Conservation (phyloP, 371 early-diverging fungal genomes). For the Apophysomyces elegans region DNA sequence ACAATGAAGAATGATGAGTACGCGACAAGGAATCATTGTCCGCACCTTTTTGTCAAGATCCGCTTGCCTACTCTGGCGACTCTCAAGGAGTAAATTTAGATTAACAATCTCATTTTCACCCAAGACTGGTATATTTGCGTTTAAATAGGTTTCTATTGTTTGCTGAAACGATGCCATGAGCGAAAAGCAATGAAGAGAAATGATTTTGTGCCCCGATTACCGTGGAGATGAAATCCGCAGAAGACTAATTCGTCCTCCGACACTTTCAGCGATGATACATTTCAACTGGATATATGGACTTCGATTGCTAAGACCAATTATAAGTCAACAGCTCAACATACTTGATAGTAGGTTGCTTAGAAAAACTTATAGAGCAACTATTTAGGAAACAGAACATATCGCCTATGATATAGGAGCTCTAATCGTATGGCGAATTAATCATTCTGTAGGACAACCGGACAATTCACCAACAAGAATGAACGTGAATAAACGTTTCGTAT, state of each 20-base stretch:
- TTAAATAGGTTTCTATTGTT: background rate
- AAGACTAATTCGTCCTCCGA: background rate
- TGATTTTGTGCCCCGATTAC: background rate
- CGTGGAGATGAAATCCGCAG: background rate
- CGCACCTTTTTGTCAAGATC: slow-evolving; percentile 29
- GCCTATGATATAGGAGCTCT: too few species aligned
- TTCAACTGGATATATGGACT: too few species aligned
- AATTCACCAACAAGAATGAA: too few species aligned
- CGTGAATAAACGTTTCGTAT: too few species aligned
- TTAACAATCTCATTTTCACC: background rate
- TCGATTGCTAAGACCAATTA: too few species aligned
- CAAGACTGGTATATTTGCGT: background rate
- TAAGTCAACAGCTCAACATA: too few species aligned
- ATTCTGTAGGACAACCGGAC: too few species aligned
- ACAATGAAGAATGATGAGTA: slow-evolving; percentile 5
- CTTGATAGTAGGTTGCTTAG: too few species aligned
- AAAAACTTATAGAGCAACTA: too few species aligned
- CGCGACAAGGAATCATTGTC: background rate
- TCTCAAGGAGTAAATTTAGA: background rate
- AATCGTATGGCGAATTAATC: too few species aligned
- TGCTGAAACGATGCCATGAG: slow-evolving; percentile 8
- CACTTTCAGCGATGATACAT: too few species aligned
- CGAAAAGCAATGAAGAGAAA: background rate
- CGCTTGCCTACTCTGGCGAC: slow-evolving; percentile 18
- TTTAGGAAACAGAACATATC: too few species aligned